Evolutionary conservation across 345 rosid genomes (phyloP).

Genomic region (Eucalyptus regnans): DNA sequence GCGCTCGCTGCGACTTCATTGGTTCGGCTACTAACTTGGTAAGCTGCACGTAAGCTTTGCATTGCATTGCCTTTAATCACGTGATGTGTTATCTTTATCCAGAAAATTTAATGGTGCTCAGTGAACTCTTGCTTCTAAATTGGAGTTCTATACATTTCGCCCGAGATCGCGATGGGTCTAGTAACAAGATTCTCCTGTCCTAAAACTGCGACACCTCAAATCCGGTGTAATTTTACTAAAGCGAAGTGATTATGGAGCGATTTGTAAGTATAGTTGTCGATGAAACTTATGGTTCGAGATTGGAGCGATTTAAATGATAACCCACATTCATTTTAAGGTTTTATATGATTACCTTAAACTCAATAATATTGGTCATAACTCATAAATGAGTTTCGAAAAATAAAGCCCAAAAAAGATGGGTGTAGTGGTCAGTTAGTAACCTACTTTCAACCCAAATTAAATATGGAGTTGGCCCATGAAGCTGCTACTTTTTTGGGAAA

Average conservation of each 20-base stretch:
- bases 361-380: no score
- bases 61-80: background rate
- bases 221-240: no score
- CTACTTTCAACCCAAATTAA: no score
- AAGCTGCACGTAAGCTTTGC: background rate
- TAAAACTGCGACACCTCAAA: background rate
- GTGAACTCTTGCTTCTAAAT: background rate
- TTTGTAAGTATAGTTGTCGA: background rate
- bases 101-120: background rate
- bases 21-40: slow-evolving; percentile 93
- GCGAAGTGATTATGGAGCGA: no score
- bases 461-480: no score
- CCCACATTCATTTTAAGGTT: no score
- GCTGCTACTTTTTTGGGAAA: no score
- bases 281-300: background rate
- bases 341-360: no score
- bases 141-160: background rate
- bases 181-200: background rate
- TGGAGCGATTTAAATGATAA: background rate
- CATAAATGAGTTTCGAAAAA: no score
- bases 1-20: slow-evolving; percentile 70
- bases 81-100: background rate
- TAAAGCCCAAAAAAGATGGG: no score
- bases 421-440: no score
- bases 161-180: background rate